A percentile compares a stretch with the other conserved stretches of the same genome.
These are phyloP conservation scores for Blepharisma stoltei DNA, from an alignment of 73 alveolate species.

Conservation along the genomic window DNA sequence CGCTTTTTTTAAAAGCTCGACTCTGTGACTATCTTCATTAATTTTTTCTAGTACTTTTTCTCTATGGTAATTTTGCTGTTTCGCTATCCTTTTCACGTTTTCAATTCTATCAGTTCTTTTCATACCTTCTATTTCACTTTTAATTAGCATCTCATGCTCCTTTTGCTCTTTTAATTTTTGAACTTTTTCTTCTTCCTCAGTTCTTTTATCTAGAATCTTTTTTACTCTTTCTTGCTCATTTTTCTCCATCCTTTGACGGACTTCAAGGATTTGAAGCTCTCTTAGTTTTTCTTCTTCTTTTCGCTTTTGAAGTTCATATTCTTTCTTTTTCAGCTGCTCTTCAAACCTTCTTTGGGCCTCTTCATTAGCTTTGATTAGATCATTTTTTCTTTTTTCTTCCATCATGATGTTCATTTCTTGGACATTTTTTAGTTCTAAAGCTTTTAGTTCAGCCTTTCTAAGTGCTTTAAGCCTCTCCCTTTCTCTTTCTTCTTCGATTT, in stretches of 20 bases:
- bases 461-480: not conserved
- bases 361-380: slow-evolving; percentile 19
- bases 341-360: not conserved
- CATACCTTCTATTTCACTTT: not conserved
- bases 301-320: not conserved
- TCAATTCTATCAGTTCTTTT: slow-evolving; percentile 32
- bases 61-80: not conserved
- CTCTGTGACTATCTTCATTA: not conserved
- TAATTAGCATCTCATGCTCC: not conserved
- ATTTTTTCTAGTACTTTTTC: slow-evolving; percentile 21
- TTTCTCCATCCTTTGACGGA: not conserved
- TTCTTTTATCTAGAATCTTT: not conserved
- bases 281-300: slow-evolving; percentile 13
- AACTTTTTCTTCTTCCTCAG: not conserved
- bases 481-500: slow-evolving; percentile 26
- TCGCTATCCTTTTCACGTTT: not conserved
- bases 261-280: not conserved
- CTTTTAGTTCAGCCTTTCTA: slow-evolving; percentile 25
- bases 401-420: slow-evolving; percentile 4
- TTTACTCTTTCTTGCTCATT: not conserved
- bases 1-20: not conserved
- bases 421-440: not conserved
- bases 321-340: slow-evolving; percentile 20
- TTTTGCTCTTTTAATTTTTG: not conserved
- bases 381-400: not conserved